These are phyloP conservation scores for Coemansia sp. DNA, from an alignment of 192 early-diverging fungal genomes.

Conservation along the genomic window DNA sequence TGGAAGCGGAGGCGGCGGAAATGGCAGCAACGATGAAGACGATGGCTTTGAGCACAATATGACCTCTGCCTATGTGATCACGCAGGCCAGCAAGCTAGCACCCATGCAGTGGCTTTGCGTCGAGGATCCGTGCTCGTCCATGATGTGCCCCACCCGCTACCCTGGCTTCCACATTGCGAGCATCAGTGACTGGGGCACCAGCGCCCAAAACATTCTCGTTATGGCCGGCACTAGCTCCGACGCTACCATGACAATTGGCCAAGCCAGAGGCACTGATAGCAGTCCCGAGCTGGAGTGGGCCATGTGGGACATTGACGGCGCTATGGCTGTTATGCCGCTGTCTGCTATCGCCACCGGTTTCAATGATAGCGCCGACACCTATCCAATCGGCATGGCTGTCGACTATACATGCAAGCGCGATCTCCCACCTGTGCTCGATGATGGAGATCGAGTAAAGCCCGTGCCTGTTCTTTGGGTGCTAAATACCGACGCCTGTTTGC, in stretches of 20 bases:
- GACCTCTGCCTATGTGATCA: slow-evolving; percentile 63
- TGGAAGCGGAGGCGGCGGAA: slow-evolving; percentile 40
- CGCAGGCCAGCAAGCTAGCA: slow-evolving; percentile 50
- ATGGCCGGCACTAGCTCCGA: slow-evolving; percentile 42
- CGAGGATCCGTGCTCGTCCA: slow-evolving; percentile 62
- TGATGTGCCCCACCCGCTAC: slow-evolving; percentile 52
- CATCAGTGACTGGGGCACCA: slow-evolving; percentile 60
- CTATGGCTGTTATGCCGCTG: slow-evolving; percentile 61
- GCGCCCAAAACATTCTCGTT: slow-evolving; percentile 36
- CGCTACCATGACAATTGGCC: slow-evolving; percentile 45
- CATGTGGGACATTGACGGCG: slow-evolving; percentile 68
- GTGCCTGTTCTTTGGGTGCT: slow-evolving; percentile 73
- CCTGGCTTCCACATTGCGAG: slow-evolving; percentile 64
- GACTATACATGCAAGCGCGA: slow-evolving; percentile 69
- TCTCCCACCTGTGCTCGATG: slow-evolving; percentile 59
- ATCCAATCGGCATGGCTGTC: slow-evolving; percentile 69
- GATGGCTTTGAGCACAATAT: slow-evolving; percentile 42
- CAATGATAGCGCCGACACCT: slow-evolving; percentile 60
- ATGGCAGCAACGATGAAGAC: slow-evolving; percentile 16
- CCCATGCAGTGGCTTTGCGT: slow-evolving; percentile 57
- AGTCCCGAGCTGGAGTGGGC: slow-evolving; percentile 59
- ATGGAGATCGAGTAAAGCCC: slow-evolving; percentile 57
- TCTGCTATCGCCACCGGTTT: slow-evolving; percentile 36
- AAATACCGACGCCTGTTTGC: slow-evolving; percentile 64
- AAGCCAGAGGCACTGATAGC: slow-evolving; percentile 20